Base-by-base conservation (phyloP, 1,139 yeast genomes). In the Diutina pseudorugosa region DNA sequence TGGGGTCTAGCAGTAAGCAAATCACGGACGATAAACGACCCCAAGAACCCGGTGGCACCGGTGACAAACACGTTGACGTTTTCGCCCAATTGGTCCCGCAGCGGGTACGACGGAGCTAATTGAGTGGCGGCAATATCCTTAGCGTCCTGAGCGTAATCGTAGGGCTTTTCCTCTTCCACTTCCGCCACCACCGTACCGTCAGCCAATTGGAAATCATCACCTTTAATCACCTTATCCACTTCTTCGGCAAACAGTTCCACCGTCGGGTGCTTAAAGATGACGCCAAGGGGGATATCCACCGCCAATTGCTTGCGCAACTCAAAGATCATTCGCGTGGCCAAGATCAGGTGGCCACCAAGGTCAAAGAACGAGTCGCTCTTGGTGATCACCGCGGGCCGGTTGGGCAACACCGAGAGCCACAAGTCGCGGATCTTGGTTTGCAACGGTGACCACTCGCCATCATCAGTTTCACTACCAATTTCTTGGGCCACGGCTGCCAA, bases 281-380 rank as follows among this genome's bases (percentile, higher is more conserved):
- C 81, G 1, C 96, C 96, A 58, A 93, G 74, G 40, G 98, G 98
- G 52, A 93, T 74, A 56, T 89, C 96, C 47, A 90, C 79, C 51
- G 80, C 77, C 55, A 91, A 73, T 59, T 77, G 78, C 71, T 86
- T 85, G 66, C 97, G 80, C 59, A 93, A 78, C 60, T 87, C 93
- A 62, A 93, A 93, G 58, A 93, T 93, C 97, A 94, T 90, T 66
- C 95, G 80, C 0, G 99, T 94, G 11, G 98, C 98, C 59, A 93
- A 74, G 60, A 94, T 91, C 0, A 98, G 91, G 67, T 94, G 98
- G 4, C 99, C 99, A 55, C 99, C 99, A 55, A 94, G 73, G 63
- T 94, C 99, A 62, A 94, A 94, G 79, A 94, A 94, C 2, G 95
- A 87, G 65, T 94, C 98, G 3, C 78, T 76, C 48, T 85, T 85